Percentiles rank a stretch among this genome's conserved stretches.
These are phyloP conservation scores for Dactylis glomerata DNA, from an alignment of 176 grass and related monocot genomes.

Conservation along the genomic window DNA sequence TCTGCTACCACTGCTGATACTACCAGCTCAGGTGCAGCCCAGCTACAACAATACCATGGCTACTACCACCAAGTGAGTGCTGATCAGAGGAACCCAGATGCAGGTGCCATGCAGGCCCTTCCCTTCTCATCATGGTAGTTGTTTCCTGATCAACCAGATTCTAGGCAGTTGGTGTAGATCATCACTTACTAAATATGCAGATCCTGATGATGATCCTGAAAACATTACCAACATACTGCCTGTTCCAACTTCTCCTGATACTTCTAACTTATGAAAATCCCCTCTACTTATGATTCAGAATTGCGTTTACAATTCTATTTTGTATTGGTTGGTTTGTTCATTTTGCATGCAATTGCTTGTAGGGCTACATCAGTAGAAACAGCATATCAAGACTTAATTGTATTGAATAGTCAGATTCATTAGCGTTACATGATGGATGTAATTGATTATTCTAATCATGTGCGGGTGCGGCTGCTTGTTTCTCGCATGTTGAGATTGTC, in stretches of 20 bases:
- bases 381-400: background rate
- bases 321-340: slow-evolving; percentile 9
- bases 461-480: slow-evolving; percentile 22
- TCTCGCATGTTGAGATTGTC: slow-evolving; percentile 26
- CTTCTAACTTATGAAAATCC: slow-evolving; percentile 24
- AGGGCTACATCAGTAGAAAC: background rate
- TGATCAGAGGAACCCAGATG: slow-evolving; percentile 40
- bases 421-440: background rate
- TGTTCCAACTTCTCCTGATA: slow-evolving; percentile 33
- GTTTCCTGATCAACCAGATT: slow-evolving; percentile 23
- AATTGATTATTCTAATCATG: slow-evolving; percentile 27
- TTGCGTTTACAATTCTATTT: background rate
- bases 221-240: background rate
- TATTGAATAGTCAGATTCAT: slow-evolving; percentile 14
- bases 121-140: slow-evolving; percentile 58
- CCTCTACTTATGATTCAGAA: slow-evolving; percentile 10
- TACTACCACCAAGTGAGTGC: slow-evolving; percentile 41
- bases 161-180: slow-evolving; percentile 24
- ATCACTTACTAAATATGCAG: slow-evolving; percentile 28
- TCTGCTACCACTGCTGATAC: background rate
- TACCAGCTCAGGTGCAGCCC: background rate
- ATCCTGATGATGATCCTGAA: slow-evolving; percentile 22
- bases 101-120: slow-evolving; percentile 41
- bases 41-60: slow-evolving; percentile 45
- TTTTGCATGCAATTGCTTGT: slow-evolving; percentile 10